phyloP scores from a whole-genome alignment of 2,329 filamentous ascomycete species.

The Fusarium beomiforme region DNA sequence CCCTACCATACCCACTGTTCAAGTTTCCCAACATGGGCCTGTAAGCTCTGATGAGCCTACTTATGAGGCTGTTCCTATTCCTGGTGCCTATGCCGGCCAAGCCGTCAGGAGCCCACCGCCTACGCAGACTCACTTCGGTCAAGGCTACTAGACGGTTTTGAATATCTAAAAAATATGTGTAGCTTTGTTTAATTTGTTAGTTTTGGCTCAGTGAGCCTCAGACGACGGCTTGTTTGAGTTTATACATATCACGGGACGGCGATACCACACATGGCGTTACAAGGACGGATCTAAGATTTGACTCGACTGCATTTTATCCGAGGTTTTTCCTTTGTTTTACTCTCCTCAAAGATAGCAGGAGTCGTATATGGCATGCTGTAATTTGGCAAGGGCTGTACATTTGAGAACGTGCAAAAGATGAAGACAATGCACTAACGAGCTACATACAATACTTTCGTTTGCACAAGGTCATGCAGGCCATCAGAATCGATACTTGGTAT shows the following conservation, averaged over 20 bases:
- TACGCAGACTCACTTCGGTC: constrained; percentile 56
- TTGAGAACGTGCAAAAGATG: constrained; percentile 10
- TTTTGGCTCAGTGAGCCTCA: constrained; percentile 18
- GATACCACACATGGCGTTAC: constrained; percentile 38
- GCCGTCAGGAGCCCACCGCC: constrained; percentile 63
- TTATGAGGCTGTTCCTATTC: constrained; percentile 89
- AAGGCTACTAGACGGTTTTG: constrained; percentile 34
- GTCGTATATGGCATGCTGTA: constrained; percentile 25
- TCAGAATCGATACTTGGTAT: constrained; percentile 12
- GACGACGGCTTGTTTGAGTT: constrained; percentile 15
- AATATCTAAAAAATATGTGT: not conserved
- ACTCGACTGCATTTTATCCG: constrained; percentile 21
- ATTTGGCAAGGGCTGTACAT: constrained; percentile 19
- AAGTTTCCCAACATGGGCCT: constrained; percentile 70
- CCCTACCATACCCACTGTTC: constrained; percentile 51
- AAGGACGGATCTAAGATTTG: constrained; percentile 18
- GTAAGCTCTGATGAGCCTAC: constrained; percentile 82
- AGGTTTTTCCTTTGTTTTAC: constrained; percentile 21
- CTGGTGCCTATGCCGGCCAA: constrained; percentile 77
- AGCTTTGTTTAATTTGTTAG: constrained; percentile 20
- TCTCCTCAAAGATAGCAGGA: constrained; percentile 10
- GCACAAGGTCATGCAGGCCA: constrained; percentile 18
- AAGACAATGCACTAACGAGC: constrained; percentile 22
- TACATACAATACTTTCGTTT: constrained; percentile 37
- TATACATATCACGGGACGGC: constrained; percentile 25